phyloP scores from a whole-genome alignment of 1,139 yeast genomes.

The Petasospora rhodanensis region DNA sequence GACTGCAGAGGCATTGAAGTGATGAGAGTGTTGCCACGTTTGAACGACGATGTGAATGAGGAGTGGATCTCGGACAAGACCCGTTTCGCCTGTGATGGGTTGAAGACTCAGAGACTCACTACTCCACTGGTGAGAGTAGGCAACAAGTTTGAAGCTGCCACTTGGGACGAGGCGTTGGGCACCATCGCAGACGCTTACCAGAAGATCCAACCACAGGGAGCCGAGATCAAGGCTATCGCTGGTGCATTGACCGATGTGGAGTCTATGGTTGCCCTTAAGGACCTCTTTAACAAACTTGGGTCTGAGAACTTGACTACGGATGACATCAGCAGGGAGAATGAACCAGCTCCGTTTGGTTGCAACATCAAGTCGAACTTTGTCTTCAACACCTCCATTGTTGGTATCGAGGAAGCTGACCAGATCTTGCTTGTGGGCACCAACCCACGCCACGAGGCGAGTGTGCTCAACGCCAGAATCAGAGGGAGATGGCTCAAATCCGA shows the following conservation, averaged over 20 bases:
- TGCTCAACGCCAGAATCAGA: slow-evolving; percentile 79
- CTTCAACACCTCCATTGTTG: slow-evolving; percentile 76
- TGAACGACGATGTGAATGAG: slow-evolving; percentile 83
- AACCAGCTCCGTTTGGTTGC: slow-evolving; percentile 64
- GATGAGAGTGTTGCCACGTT: slow-evolving; percentile 82
- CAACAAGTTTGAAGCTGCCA: slow-evolving; percentile 65
- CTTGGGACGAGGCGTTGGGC: slow-evolving; percentile 85
- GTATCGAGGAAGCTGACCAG: slow-evolving; percentile 79
- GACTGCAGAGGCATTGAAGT: slow-evolving; percentile 88
- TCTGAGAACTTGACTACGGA: slow-evolving; percentile 82
- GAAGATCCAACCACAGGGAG: slow-evolving; percentile 55
- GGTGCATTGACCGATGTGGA: slow-evolving; percentile 86
- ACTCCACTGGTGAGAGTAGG: slow-evolving; percentile 75
- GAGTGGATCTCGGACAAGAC: slow-evolving; percentile 92
- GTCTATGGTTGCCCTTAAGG: slow-evolving; percentile 77
- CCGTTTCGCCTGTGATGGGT: slow-evolving; percentile 81
- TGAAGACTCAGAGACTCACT: slow-evolving; percentile 82
- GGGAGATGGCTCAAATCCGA: slow-evolving; percentile 73
- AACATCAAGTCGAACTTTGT: slow-evolving; percentile 78
- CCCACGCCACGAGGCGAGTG: slow-evolving; percentile 91
- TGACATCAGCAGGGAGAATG: slow-evolving; percentile 36
- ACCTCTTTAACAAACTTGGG: slow-evolving; percentile 69
- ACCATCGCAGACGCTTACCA: slow-evolving; percentile 63
- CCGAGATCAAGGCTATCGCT: slow-evolving; percentile 76
- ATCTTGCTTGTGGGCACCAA: slow-evolving; percentile 78